Evolutionary conservation across 768 basidiomycete genomes (phyloP).

Genomic region (Neoboletus magnificus): DNA sequence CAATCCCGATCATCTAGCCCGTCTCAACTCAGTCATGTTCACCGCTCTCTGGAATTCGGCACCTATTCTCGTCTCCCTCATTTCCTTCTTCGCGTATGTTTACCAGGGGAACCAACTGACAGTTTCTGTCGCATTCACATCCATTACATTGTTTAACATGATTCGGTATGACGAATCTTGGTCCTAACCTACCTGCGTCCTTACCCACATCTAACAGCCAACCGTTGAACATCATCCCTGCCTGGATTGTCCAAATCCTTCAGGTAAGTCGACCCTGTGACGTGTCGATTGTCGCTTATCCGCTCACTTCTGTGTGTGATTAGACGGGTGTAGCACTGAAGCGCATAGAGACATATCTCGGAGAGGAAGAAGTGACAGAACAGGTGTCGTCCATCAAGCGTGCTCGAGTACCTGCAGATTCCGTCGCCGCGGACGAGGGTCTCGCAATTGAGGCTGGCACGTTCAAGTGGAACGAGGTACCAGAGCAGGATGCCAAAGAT

Average conservation of each 20-base stretch:
- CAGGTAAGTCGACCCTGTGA: conserved; percentile 35
- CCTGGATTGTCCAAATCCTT: conserved; percentile 74
- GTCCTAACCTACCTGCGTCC: background rate
- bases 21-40: conserved; percentile 72
- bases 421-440: conserved; percentile 27
- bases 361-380: conserved; percentile 60
- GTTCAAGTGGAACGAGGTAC: conserved; percentile 57
- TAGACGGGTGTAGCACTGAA: conserved; percentile 55
- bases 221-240: conserved; percentile 78
- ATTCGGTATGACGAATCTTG: conserved; percentile 45
- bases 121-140: conserved; percentile 81
- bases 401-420: conserved; percentile 19
- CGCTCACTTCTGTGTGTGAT: background rate
- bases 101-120: conserved; percentile 71
- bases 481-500: conserved; percentile 31
- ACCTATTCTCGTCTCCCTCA: conserved; percentile 76
- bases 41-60: conserved; percentile 68
- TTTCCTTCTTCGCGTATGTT: conserved; percentile 75
- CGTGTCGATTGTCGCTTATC: background rate
- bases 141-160: conserved; percentile 85
- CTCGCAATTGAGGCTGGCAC: conserved; percentile 50
- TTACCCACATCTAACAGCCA: conserved; percentile 33
- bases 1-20: conserved; percentile 38
- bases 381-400: conserved; percentile 58
- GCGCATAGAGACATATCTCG: conserved; percentile 58